Evolutionary conservation across 2,329 filamentous ascomycete genomes (phyloP), one percentile per base, ranked within the genome.

Genomic region (Pseudogymnoascus sp.): DNA sequence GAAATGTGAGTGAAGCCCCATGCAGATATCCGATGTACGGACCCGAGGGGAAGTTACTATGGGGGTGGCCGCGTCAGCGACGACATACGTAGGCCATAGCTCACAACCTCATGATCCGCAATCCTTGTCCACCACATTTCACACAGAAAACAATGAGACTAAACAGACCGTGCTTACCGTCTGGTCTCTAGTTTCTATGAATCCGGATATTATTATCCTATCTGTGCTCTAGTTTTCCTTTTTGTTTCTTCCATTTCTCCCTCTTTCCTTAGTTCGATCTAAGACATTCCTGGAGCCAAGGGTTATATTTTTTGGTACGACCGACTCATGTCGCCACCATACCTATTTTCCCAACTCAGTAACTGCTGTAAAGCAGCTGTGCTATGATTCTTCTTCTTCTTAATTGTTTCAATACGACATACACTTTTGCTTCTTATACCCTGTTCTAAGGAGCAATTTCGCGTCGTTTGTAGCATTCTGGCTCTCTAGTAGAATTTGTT

Each of bases 21-120:
- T 34, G 49, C 16, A 16, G 49, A 34, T 56, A 56, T 36, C 49
- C 49, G 49, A 56, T 56, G 49, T 34, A 5, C 28, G 49, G 49
- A 56, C n/a, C 42, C 28, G 28, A 21, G 12, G 28, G 21, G 49
- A 36, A 12, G 28, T 34, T 56, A 56, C 28, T 56, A 56, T 56
- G 49, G 49, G 49, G 49, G 49, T 56, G 49, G 49, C 49, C 49
- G 49, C 49, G 49, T 56, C 49, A 56, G 49, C 49, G 49, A 56
- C 49, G 49, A 34, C 49, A 56, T 56, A 56, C 49, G 49, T 56
- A 56, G 49, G 49, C 49, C 28, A 36, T 56, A 36, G 49, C 28
- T 56, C 28, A 56, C 28, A 12, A 56, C 49, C 28, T 56, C 49
- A 56, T 16, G 28, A 34, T 56, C 49, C 11, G 28, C 28, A 36